Conservation (phyloP, 2,329 filamentous ascomycete genomes). For the Xylariaceae sp. region DNA sequence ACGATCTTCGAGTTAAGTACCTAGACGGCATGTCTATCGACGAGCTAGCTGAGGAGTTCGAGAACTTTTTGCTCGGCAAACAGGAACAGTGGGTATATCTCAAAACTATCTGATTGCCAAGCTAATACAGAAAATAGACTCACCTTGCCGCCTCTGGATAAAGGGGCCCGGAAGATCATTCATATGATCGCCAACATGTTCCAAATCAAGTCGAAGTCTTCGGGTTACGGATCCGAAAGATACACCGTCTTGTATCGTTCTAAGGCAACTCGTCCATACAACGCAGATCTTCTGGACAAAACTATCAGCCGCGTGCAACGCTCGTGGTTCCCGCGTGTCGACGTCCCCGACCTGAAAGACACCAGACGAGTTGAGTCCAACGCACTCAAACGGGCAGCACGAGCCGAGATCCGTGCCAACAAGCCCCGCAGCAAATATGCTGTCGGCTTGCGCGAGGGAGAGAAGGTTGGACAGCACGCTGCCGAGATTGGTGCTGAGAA, state of each 20-base stretch:
- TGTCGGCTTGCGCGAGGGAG: slow-evolving; percentile 70
- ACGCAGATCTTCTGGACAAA: slow-evolving; percentile 49
- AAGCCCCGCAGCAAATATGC: slow-evolving; percentile 32
- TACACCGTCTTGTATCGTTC: slow-evolving; percentile 77
- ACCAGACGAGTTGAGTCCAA: slow-evolving; percentile 17
- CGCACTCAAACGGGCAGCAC: slow-evolving; percentile 21
- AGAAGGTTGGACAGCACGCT: slow-evolving; percentile 78
- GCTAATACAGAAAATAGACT: slow-evolving; percentile 44
- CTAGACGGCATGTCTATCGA: slow-evolving; percentile 63
- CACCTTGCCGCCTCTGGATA: slow-evolving; percentile 77
- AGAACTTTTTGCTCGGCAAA: slow-evolving; percentile 59
- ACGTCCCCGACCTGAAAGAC: slow-evolving; percentile 31
- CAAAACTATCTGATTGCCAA: neutral
- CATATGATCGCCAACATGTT: slow-evolving; percentile 74
- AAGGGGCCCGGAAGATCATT: slow-evolving; percentile 67
- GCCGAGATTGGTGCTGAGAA: slow-evolving; percentile 80
- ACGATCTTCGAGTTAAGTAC: slow-evolving; percentile 66
- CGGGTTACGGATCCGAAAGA: slow-evolving; percentile 65
- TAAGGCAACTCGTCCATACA: slow-evolving; percentile 56
- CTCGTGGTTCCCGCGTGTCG: slow-evolving; percentile 52
- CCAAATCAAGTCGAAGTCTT: slow-evolving; percentile 77
- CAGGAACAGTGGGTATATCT: slow-evolving; percentile 53
- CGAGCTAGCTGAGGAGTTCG: slow-evolving; percentile 68
- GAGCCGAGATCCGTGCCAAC: slow-evolving; percentile 24
- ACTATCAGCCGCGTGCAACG: slow-evolving; percentile 44